Evolutionary conservation across 164 flowering plant genomes (phyloP), one percentile per base, ranked within the genome.

Genomic region (Warburgia ugandensis): DNA sequence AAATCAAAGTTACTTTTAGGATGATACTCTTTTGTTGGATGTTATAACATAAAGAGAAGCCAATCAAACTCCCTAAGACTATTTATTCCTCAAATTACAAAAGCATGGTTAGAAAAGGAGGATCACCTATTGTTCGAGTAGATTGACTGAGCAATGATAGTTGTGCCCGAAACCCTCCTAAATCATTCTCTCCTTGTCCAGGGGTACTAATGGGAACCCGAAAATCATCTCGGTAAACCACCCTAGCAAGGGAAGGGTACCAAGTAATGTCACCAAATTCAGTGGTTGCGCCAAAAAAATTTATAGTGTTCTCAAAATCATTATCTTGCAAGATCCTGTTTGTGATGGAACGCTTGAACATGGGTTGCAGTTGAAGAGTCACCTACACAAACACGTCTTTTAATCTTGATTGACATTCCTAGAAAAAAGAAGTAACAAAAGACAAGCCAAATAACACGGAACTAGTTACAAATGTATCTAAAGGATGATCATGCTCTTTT

Each of bases 281-380:
- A 22, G 56, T 52, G 56, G 35, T 25, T 14, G 25, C 31, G 27
- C 56, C 45, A 25, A 52, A 52, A 13, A 35, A 14, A 16, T 9
- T n/a, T 7, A 52, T 52, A 21, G 12, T 27, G 27, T 39, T 12
- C 35, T 52, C 56, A 14, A 52, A 52, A 7, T 33, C 45, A 2
- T 0, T 14, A n/a, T 52, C 56, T 3, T 10, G 3, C 3, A 8
- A 30, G 16, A 31, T 46, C 32, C 46, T 40, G 46, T 52, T 50
- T 6, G 42, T 50, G 30, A 50, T 50, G 42, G 40, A 33, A 22
- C 54, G 40, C 29, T 50, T 50, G 56, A 52, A 52, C 56, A 52
- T 52, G 32, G 56, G 56, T 36, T 52, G 45, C 14, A 52, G 32
- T 29, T 52, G 56, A 38, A 52, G 56, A 7, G 56, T 52, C 23